These are phyloP conservation scores for Petrea volubilis DNA, from an alignment of 257 asterid species.

Conservation along the genomic window DNA sequence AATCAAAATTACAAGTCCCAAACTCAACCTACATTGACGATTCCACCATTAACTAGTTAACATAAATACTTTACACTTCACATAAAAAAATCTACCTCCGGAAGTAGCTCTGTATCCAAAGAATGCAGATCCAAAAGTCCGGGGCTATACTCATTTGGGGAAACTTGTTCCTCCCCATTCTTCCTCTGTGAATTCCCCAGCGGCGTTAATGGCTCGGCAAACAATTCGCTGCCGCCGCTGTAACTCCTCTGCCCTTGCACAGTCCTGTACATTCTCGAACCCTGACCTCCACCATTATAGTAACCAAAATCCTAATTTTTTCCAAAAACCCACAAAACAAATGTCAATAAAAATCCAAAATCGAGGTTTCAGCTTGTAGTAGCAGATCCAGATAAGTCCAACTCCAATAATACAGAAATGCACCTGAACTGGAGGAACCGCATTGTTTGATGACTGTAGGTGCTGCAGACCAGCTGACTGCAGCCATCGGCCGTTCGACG, in stretches of 20 bases:
- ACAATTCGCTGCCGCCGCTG: constrained; percentile 60
- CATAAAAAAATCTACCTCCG: constrained; percentile 51
- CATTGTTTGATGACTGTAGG: constrained; percentile 69
- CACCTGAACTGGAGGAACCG: constrained; percentile 69
- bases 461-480: constrained; percentile 97
- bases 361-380: neutral
- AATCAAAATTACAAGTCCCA: neutral
- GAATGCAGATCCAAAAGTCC: constrained; percentile 97
- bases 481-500: constrained; percentile 87
- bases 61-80: neutral
- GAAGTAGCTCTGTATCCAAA: constrained; percentile 64
- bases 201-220: constrained; percentile 76
- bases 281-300: constrained; percentile 73
- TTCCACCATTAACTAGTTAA: neutral
- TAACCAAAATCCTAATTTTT: constrained; percentile 56
- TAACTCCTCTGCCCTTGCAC: constrained; percentile 59
- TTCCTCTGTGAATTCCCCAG: constrained; percentile 50
- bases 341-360: neutral
- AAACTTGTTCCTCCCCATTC: constrained; percentile 60
- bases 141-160: constrained; percentile 81
- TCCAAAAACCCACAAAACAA: neutral
- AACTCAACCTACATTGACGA: neutral
- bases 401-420: neutral
- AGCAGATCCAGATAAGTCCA: constrained; percentile 44
- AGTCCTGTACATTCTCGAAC: constrained; percentile 56